Evolutionary conservation across 345 rosid genomes (phyloP).

Genomic region (Brassica carinata): DNA sequence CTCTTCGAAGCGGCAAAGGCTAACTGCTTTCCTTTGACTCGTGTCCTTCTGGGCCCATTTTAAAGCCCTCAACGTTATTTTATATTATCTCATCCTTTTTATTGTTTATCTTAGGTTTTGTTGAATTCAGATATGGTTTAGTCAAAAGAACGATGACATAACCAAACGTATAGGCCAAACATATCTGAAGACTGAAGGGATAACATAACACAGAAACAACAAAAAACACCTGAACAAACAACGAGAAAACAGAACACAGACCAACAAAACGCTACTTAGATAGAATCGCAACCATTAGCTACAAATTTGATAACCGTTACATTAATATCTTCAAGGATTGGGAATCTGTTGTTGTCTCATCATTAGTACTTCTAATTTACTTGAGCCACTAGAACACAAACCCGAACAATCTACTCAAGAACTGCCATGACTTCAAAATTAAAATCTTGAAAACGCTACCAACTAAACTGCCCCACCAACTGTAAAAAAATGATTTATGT

Average conservation of each 20-base stretch:
- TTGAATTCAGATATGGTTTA: neutral
- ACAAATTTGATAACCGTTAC: neutral
- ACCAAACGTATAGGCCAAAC: neutral
- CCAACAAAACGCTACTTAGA: no score
- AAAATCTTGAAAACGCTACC: no score
- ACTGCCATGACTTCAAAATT: no score
- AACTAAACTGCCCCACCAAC: no score
- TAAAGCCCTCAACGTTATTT: neutral
- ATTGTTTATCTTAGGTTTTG: neutral
- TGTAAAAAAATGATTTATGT: no score
- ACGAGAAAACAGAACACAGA: neutral
- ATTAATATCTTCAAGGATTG: neutral
- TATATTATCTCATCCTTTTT: neutral
- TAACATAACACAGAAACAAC: neutral
- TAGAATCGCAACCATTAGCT: neutral
- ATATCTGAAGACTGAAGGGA: neutral
- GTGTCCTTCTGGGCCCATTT: slow-evolving; percentile 25
- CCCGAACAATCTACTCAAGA: no score
- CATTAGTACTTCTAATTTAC: neutral
- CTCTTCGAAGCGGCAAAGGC: slow-evolving; percentile 4
- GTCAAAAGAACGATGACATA: neutral
- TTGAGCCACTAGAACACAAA: neutral
- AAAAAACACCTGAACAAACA: neutral
- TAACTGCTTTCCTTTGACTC: slow-evolving; percentile 15
- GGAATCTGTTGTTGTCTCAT: neutral